Percentiles rank a stretch among this genome's conserved stretches.
phyloP scores from a whole-genome alignment of 352 stramenopile species.

The Phytophthora crassamura region DNA sequence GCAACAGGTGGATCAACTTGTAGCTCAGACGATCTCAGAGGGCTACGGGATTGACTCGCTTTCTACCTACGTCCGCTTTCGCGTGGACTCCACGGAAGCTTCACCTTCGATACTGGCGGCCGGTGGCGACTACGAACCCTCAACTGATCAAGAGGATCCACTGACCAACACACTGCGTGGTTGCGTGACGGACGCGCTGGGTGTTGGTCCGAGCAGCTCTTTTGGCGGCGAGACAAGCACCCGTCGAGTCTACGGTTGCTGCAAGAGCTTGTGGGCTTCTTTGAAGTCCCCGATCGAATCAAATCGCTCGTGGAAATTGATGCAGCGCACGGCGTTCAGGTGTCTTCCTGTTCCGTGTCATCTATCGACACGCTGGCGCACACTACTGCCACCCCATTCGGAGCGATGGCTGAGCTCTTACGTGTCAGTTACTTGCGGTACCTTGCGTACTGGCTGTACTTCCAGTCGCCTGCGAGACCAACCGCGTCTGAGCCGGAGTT shows the following conservation, averaged over 20 bases:
- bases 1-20: slow-evolving; percentile 27
- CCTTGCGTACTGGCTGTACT: slow-evolving; percentile 34
- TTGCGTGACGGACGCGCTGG: slow-evolving; percentile 35
- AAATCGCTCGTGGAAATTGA: slow-evolving; percentile 8
- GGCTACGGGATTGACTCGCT: slow-evolving; percentile 23
- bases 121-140: neutral
- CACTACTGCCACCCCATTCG: slow-evolving; percentile 28
- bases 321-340: slow-evolving; percentile 1
- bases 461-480: slow-evolving; percentile 24
- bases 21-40: slow-evolving; percentile 24
- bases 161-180: slow-evolving; percentile 30
- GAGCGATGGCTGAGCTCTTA: slow-evolving; percentile 37
- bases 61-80: slow-evolving; percentile 29
- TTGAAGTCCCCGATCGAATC: slow-evolving; percentile 15
- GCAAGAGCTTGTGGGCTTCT: slow-evolving; percentile 30
- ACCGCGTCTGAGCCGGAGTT: slow-evolving; percentile 21
- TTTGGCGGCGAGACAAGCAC: slow-evolving; percentile 19
- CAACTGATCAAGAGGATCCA: slow-evolving; percentile 23
- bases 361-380: slow-evolving; percentile 22
- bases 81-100: slow-evolving; percentile 1
- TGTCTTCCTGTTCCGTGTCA: neutral
- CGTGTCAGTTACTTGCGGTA: slow-evolving; percentile 35
- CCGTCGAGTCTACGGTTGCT: slow-evolving; percentile 37
- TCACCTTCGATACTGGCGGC: neutral
- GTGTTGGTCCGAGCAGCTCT: slow-evolving; percentile 5